Conservation (phyloP, 2,329 filamentous ascomycete species). For the Fusarium annulatum region DNA sequence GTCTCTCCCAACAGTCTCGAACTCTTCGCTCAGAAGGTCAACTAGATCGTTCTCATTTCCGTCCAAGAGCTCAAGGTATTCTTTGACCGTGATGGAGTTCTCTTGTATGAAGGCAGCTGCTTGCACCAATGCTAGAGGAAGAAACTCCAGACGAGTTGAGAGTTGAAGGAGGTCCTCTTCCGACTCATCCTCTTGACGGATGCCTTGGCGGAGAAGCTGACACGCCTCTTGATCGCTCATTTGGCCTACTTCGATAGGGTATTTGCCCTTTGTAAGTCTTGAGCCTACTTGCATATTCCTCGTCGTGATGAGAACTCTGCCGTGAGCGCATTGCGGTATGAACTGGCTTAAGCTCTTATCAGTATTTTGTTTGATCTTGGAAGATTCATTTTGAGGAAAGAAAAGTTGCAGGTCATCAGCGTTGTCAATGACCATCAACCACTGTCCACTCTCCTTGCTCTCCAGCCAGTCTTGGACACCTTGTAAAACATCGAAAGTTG, state of each 20-base stretch:
- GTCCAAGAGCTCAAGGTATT: conserved; percentile 47
- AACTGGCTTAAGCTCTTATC: not conserved
- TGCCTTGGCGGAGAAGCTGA: conserved; percentile 37
- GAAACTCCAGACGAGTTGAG: conserved; percentile 42
- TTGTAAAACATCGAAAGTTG: conserved; percentile 35
- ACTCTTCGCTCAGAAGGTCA: conserved; percentile 46
- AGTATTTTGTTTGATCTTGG: fast-evolving
- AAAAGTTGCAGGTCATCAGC: conserved; percentile 38
- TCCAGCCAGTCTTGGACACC: conserved; percentile 49
- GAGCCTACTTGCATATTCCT: conserved; percentile 48
- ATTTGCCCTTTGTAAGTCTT: conserved; percentile 38
- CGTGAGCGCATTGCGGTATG: conserved; percentile 47
- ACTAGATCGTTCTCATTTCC: conserved; percentile 17
- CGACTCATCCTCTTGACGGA: conserved; percentile 10
- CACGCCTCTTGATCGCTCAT: conserved; percentile 44
- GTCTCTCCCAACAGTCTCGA: conserved; percentile 47
- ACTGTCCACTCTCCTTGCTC: not conserved
- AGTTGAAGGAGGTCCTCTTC: conserved; percentile 23
- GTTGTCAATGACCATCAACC: conserved; percentile 39
- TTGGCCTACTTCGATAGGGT: conserved; percentile 40
- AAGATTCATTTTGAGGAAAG: not conserved
- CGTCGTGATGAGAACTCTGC: conserved; percentile 49
- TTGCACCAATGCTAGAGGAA: conserved; percentile 51
- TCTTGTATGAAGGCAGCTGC: conserved; percentile 51
- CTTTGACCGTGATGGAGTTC: conserved; percentile 35